These are phyloP conservation scores for Scutellaria barbata DNA, from an alignment of 257 asterid species.

Conservation along the genomic window DNA sequence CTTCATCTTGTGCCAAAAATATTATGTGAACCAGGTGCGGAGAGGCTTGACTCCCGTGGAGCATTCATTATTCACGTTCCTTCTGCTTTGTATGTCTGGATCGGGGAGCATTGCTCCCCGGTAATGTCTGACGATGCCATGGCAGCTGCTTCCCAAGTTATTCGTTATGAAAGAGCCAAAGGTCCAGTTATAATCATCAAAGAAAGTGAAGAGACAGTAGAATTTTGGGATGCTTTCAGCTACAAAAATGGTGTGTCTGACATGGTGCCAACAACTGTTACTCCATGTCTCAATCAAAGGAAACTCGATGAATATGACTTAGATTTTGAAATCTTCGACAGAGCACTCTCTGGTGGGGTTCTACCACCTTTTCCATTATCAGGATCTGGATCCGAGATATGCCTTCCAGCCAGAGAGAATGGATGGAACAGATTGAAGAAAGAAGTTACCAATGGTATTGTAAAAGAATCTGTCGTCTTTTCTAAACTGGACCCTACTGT, in stretches of 20 bases:
- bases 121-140: conserved; percentile 75
- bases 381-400: conserved; percentile 60
- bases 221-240: conserved; percentile 78
- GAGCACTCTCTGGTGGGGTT: conserved; percentile 78
- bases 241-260: conserved; percentile 44
- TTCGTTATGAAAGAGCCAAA: conserved; percentile 73
- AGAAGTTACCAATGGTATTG: conserved; percentile 51
- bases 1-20: conserved; percentile 71
- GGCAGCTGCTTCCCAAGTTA: conserved; percentile 77
- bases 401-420: conserved; percentile 70
- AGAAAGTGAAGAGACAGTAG: conserved; percentile 79
- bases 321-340: conserved; percentile 73
- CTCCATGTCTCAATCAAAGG: conserved; percentile 41
- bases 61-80: conserved; percentile 86
- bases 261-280: conserved; percentile 16
- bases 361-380: conserved; percentile 72
- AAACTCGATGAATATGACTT: conserved; percentile 63
- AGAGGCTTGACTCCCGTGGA: conserved; percentile 85
- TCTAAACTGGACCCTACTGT: conserved; percentile 45
- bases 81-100: conserved; percentile 77
- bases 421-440: conserved; percentile 77
- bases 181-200: conserved; percentile 61
- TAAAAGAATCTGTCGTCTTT: conserved; percentile 53
- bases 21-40: conserved; percentile 52
- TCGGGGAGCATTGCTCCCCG: conserved; percentile 61